Evolutionary conservation across 2,329 filamentous ascomycete genomes (phyloP), one percentile per base, ranked within the genome.

Genomic region (Fusarium agapanthi): DNA sequence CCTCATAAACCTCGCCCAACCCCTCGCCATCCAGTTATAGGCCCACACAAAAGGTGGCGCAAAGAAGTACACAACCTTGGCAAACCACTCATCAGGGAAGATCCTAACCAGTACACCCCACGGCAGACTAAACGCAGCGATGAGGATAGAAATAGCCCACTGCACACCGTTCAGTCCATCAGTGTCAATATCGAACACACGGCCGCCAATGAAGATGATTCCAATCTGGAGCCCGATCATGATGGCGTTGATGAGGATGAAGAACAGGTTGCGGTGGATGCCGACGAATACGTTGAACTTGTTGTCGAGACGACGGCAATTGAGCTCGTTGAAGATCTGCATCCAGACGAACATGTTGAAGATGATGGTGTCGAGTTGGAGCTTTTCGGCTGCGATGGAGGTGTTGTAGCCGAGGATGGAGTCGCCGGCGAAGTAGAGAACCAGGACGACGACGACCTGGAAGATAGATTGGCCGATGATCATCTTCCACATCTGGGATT

Each of bases 261-360:
- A 98, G 87, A 97, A 97, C 83, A 88, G 92, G 81, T 98, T 98
- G 79, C 89, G 89, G 28, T 88, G 87, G 63, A 98, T 88, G 57
- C 94, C 94, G 78, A 97, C 95, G 67, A 98, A 95, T 68, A 98
- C 94, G 82, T 98, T 98, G 87, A 97, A 95, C 61, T 91, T 89
- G 83, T 98, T 98, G 81, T 98, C 95, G 58, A 98, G 87, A 13
- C 95, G 94, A 61, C 95, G 93, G 83, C 97, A 97, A 86, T 89
- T 92, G 69, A 15, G 48, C 16, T 45, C 64, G 73, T 98, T 98
- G 85, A 98, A 98, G 76, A 98, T 97, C 77, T 98, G 95, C 95
- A 98, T 98, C 95, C 95, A 98, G 53, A 98, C 95, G 79, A 98
- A 98, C 1, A 94, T 95, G 85, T 98, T 98, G 88, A 98, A 98